These are phyloP conservation scores for Quercus phellos DNA, from an alignment of 331 rosid genomes.

Conservation along the genomic window DNA sequence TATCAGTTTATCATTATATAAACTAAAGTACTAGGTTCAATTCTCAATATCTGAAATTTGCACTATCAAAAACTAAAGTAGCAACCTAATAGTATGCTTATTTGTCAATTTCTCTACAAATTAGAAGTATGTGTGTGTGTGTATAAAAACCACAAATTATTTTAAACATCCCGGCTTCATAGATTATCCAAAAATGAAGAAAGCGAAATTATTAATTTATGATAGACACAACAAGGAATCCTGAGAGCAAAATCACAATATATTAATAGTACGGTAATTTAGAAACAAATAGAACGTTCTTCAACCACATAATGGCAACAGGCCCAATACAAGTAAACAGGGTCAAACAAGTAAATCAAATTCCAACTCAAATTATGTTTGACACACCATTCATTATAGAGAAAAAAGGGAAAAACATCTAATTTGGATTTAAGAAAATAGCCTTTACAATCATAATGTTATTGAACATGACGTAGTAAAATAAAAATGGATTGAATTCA, in stretches of 20 bases:
- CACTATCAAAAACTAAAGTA: not conserved
- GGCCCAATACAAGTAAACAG: not conserved
- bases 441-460: not conserved
- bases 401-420: not conserved
- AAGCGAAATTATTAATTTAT: not conserved
- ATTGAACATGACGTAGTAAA: not conserved
- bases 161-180: not conserved
- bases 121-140: not conserved
- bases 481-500: not conserved
- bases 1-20: not conserved
- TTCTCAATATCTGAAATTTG: not conserved
- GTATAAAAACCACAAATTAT: not conserved
- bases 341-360: not conserved
- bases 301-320: not conserved
- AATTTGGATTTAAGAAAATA: not conserved
- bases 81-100: not conserved
- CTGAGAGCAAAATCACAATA: not conserved
- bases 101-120: not conserved
- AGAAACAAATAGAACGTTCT: not conserved
- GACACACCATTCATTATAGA: not conserved
- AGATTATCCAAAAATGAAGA: not conserved
- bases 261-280: not conserved
- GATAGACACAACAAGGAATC: not conserved
- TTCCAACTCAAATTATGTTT: not conserved
- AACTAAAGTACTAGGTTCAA: not conserved